A percentile compares a stretch with the other conserved stretches of the same genome.
These are phyloP conservation scores for Annulohypoxylon truncatum DNA, from an alignment of 2,329 filamentous ascomycete species.

Conservation along the genomic window DNA sequence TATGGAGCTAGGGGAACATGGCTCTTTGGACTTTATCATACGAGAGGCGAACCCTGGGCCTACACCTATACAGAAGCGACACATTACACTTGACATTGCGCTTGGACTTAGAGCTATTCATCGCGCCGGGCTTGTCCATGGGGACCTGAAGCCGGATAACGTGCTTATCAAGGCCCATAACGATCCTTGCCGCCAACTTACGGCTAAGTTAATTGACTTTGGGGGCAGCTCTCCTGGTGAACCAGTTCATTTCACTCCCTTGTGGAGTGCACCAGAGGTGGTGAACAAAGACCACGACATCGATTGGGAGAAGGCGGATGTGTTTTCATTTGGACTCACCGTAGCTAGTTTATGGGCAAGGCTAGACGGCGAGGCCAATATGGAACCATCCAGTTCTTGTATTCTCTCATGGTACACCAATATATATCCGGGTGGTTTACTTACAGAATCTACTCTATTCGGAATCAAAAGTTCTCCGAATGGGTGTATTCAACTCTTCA, in stretches of 20 bases:
- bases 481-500: too few relatives aligned
- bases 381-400: too few relatives aligned
- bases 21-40: neutral
- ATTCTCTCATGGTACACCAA: neutral
- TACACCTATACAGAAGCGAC: neutral
- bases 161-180: neutral
- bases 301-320: constrained; percentile 28
- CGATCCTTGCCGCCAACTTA: neutral
- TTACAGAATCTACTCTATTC: neutral
- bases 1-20: neutral
- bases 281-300: constrained; percentile 8
- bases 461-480: neutral
- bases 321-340: constrained; percentile 26
- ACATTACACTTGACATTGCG: neutral
- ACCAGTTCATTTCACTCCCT: neutral
- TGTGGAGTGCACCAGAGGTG: neutral
- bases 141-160: neutral
- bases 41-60: neutral
- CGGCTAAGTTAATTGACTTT: neutral
- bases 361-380: too few relatives aligned
- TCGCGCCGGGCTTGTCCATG: neutral
- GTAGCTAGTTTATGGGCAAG: constrained; percentile 23
- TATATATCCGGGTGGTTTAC: neutral
- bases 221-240: neutral
- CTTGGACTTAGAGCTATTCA: neutral